phyloP scores from a whole-genome alignment of 257 asterid genomes.

The Solanum pimpinellifolium region DNA sequence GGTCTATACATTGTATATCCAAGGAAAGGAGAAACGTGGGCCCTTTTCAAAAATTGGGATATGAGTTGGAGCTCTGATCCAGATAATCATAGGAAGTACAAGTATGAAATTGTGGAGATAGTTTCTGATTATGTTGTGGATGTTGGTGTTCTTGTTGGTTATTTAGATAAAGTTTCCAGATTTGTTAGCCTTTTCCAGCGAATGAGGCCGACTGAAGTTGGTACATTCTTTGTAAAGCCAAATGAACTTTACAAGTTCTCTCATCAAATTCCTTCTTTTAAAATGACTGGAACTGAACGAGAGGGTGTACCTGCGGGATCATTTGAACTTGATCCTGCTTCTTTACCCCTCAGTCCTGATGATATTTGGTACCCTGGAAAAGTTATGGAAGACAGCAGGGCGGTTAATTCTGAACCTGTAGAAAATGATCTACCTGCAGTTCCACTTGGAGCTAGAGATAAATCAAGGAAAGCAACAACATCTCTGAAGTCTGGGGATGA shows the following conservation, averaged over 20 bases:
- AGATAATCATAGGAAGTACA: constrained; percentile 15
- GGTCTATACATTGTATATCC: constrained; percentile 43
- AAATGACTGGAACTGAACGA: constrained; percentile 47
- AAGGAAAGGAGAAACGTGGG: constrained; percentile 63
- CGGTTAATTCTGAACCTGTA: constrained; percentile 1
- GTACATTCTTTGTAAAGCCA: constrained; percentile 18
- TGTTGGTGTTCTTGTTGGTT: constrained; percentile 36
- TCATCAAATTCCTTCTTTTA: constrained; percentile 38
- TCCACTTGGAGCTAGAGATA: neutral
- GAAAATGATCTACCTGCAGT: neutral
- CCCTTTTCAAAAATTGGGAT: constrained; percentile 60
- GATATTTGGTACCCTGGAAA: constrained; percentile 33
- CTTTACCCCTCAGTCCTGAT: constrained; percentile 40
- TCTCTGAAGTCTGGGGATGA: constrained; percentile 7
- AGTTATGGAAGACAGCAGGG: neutral
- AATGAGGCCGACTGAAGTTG: constrained; percentile 3
- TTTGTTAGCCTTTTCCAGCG: constrained; percentile 49
- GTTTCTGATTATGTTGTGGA: constrained; percentile 28
- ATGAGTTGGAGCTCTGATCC: constrained; percentile 38
- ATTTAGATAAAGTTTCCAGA: constrained; percentile 46
- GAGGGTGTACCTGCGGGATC: constrained; percentile 61
- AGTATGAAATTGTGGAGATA: constrained; percentile 64
- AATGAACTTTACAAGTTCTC: constrained; percentile 47
- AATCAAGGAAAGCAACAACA: neutral
- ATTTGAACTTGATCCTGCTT: constrained; percentile 78